A percentile compares a stretch with the other conserved stretches of the same genome.
Evolutionary conservation across 2,329 filamentous ascomycete genomes (phyloP).

Genomic region (Verticillium tricorpus): DNA sequence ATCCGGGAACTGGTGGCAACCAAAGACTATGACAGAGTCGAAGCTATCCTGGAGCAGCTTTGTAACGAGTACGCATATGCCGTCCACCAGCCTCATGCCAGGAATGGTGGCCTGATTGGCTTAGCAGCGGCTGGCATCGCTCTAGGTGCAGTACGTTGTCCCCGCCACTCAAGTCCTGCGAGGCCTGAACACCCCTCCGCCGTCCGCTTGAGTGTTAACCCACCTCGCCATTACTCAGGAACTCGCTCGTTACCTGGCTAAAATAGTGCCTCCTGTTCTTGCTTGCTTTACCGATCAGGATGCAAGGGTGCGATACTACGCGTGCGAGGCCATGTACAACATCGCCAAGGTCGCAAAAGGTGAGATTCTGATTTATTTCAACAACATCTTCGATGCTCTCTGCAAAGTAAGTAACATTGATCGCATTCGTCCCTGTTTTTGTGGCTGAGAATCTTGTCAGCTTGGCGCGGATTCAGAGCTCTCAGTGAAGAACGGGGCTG

Average conservation of each 20-base stretch:
- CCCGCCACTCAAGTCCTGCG: background rate
- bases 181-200: background rate
- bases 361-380: conserved; percentile 95
- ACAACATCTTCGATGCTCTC: conserved; percentile 94
- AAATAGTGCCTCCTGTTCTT: conserved; percentile 92
- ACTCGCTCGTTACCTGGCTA: conserved; percentile 83
- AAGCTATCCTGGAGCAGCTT: conserved; percentile 88
- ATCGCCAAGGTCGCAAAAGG: conserved; percentile 99
- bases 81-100: conserved; percentile 91
- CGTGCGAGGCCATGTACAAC: conserved; percentile 99
- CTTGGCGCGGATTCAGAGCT: conserved; percentile 93
- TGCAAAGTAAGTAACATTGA: conserved; percentile 68
- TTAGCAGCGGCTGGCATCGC: conserved; percentile 94
- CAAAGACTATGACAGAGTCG: conserved; percentile 75
- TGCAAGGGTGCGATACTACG: conserved; percentile 94
- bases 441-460: conserved; percentile 38
- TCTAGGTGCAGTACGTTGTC: conserved; percentile 71
- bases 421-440: background rate
- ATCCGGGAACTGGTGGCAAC: conserved; percentile 78
- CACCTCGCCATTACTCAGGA: conserved; percentile 50
- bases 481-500: conserved; percentile 96
- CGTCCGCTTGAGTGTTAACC: background rate
- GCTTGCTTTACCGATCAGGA: conserved; percentile 98
- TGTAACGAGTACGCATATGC: conserved; percentile 98
- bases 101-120: conserved; percentile 94